Base-by-base conservation (phyloP, 805 yeast genomes). In the Suhomyces tanzawaensis region DNA sequence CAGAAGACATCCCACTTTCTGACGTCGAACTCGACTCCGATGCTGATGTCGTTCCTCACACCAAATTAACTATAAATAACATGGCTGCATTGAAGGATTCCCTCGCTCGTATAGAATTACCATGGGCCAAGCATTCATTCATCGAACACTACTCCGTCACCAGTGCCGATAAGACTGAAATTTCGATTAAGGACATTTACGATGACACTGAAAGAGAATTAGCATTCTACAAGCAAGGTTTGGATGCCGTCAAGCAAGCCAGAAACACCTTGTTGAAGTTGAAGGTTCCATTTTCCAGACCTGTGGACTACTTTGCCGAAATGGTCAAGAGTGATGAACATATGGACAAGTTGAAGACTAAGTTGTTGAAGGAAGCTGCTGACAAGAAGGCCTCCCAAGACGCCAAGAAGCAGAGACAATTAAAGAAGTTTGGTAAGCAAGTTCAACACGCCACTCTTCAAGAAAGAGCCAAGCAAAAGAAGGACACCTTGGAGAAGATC, bases 301-400 rank as follows among this genome's bases (percentile, higher is more conserved):
- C 99, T 25, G 69, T 78, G 54, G 99, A 93, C 60, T 93, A 87
- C 63, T 93, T 93, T 68, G 99, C 99, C 14, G 99, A 93, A 66
- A 93, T 93, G 99, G 86, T 89, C 43, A 93, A 93, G 70, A 82
- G 90, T 38, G 99, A 93, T 63, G 96, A 88, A 62, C 99, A 93
- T 64, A 93, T 93, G 99, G 96, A 88, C 57, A 86, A 80, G 65
- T 76, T 93, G 57, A 89, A 87, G 72, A 68, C 72, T 55, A 88
- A 86, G 64, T 74, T 91, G 51, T 72, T 89, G 30, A 75, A 79
- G 47, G 96, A 88, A 60, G 84, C 83, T 21, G 73, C 82, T 40
- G 85, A 83, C 60, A 87, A 87, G 79, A 85, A 84, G 64, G 96
- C 95, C 1, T 75, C 89, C 38, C 91, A 86, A 64, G 96, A 89